Conservation (phyloP, 139 green algal species). For the Chlamydomonas eustigma region DNA sequence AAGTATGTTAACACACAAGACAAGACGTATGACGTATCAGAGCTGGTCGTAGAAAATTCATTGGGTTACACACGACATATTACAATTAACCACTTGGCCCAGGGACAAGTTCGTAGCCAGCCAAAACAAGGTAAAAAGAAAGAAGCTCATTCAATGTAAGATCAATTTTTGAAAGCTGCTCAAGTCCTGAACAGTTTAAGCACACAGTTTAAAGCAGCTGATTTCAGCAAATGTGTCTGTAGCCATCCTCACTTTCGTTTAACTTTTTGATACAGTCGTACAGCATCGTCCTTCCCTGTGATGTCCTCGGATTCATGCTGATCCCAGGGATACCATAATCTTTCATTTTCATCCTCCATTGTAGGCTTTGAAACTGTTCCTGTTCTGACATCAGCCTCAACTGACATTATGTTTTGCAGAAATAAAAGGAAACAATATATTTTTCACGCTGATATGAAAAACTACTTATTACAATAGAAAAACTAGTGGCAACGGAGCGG, state of each 20-base stretch:
- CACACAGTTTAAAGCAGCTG: not conserved
- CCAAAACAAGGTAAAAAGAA: slow-evolving; percentile 15
- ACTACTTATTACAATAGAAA: no score
- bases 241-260: not conserved
- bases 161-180: not conserved
- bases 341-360: no score
- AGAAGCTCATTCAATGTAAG: not conserved
- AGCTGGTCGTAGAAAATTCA: not conserved
- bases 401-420: no score
- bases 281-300: not conserved
- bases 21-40: no score
- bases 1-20: not conserved
- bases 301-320: not conserved
- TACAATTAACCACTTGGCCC: not conserved
- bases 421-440: no score
- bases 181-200: not conserved
- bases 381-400: no score
- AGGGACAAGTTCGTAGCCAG: slow-evolving; percentile 7
- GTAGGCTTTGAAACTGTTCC: no score
- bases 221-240: not conserved
- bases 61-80: not conserved
- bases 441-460: no score
- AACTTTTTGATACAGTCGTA: not conserved
- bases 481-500: no score
- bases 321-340: not conserved